Evolutionary conservation across 73 alveolate species (phyloP).

Genomic region (Paramecium octaurelia): DNA sequence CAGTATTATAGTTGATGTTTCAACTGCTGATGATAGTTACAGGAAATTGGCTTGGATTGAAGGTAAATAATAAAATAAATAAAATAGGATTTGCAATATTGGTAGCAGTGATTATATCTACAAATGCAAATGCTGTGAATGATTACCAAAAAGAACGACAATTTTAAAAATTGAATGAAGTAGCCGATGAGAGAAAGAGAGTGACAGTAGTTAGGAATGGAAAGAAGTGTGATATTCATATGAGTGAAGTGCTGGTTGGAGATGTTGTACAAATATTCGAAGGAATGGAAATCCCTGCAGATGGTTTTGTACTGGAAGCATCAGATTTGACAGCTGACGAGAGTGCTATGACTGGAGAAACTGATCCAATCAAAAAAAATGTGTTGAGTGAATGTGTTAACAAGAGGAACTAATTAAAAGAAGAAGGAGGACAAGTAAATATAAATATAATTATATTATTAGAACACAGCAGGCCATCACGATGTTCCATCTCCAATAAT

Average conservation of each 20-base stretch:
- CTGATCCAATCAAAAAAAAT: slow-evolving; percentile 74
- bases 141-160: slow-evolving; percentile 42
- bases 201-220: slow-evolving; percentile 85
- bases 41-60: slow-evolving; percentile 88
- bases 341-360: slow-evolving; percentile 93
- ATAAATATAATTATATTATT: slow-evolving; percentile 7
- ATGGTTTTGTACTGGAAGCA: slow-evolving; percentile 80
- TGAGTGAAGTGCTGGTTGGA: slow-evolving; percentile 83
- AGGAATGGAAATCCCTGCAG: slow-evolving; percentile 92
- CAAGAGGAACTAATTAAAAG: slow-evolving; percentile 43
- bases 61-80: slow-evolving; percentile 66
- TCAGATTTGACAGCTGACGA: slow-evolving; percentile 83
- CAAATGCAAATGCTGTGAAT: slow-evolving; percentile 28
- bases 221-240: slow-evolving; percentile 56
- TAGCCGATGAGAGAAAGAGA: slow-evolving; percentile 63
- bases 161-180: slow-evolving; percentile 39
- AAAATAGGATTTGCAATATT: slow-evolving; percentile 48
- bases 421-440: slow-evolving; percentile 54
- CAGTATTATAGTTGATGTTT: slow-evolving; percentile 70
- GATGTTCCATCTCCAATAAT: slow-evolving; percentile 81
- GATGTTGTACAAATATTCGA: slow-evolving; percentile 80
- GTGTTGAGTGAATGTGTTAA: not conserved
- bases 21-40: slow-evolving; percentile 67
- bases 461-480: slow-evolving; percentile 68
- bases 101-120: slow-evolving; percentile 32